Conservation (phyloP, 768 basidiomycete genomes). For the Boletus sensibilis region DNA sequence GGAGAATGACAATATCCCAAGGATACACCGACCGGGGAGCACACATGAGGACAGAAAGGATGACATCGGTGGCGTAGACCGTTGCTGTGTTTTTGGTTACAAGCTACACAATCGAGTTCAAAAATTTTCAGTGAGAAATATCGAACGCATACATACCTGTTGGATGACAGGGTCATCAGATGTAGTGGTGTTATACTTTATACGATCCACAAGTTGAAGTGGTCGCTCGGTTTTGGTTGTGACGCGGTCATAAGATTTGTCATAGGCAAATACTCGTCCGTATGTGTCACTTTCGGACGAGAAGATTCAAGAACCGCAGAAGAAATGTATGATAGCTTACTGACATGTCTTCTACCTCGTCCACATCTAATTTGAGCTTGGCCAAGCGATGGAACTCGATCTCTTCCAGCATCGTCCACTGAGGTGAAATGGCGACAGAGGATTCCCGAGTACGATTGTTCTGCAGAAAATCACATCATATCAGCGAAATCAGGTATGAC, state of each 20-base stretch:
- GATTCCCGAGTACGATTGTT: slow-evolving; percentile 85
- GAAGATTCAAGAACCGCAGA: slow-evolving; percentile 6
- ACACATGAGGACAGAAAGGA: slow-evolving; percentile 94
- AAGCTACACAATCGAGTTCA: slow-evolving; percentile 48
- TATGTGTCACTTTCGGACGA: slow-evolving; percentile 62
- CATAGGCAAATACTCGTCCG: slow-evolving; percentile 89
- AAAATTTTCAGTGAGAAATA: slow-evolving; percentile 1
- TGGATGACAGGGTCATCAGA: slow-evolving; percentile 98
- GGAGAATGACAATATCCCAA: slow-evolving; percentile 96
- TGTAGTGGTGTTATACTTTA: slow-evolving; percentile 96
- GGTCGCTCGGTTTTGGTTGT: slow-evolving; percentile 91
- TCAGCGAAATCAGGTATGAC: background rate
- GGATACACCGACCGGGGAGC: slow-evolving; percentile 94
- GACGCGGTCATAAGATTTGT: slow-evolving; percentile 92
- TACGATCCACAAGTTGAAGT: slow-evolving; percentile 88
- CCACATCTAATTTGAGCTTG: slow-evolving; percentile 92
- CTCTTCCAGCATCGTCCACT: slow-evolving; percentile 96
- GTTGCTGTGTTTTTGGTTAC: slow-evolving; percentile 77
- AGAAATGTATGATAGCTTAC: slow-evolving; percentile 25
- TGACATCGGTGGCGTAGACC: slow-evolving; percentile 93
- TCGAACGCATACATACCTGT: slow-evolving; percentile 49
- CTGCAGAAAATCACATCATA: slow-evolving; percentile 36
- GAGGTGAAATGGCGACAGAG: slow-evolving; percentile 86
- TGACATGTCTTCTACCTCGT: slow-evolving; percentile 87
- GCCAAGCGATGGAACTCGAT: slow-evolving; percentile 91